Percentiles rank a stretch among this genome's conserved stretches.
phyloP scores from a whole-genome alignment of 495 filamentous ascomycete genomes.

The Aspergillus leporis region DNA sequence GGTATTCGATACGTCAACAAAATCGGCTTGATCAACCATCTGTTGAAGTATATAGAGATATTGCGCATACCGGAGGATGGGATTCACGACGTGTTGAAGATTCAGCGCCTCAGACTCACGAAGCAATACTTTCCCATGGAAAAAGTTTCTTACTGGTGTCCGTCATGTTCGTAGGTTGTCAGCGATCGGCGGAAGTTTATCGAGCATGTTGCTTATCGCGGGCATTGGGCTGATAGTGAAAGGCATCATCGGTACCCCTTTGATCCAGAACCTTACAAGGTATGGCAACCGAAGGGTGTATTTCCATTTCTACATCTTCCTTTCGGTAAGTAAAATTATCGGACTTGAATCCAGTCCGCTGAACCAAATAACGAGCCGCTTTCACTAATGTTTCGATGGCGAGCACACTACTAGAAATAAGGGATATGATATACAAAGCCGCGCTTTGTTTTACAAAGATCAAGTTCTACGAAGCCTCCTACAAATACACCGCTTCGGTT shows the following conservation, averaged over 20 bases:
- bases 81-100: neutral
- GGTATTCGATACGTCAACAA: neutral
- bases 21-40: neutral
- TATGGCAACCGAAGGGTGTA: neutral
- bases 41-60: neutral
- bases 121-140: neutral
- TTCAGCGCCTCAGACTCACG: neutral
- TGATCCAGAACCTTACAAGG: neutral
- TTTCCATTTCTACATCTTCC: neutral
- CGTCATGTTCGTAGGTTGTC: neutral
- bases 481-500: neutral
- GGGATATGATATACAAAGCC: neutral
- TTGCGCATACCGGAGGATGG: neutral
- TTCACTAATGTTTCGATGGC: neutral
- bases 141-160: neutral
- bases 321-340: neutral
- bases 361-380: neutral
- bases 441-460: neutral
- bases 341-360: neutral
- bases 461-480: neutral
- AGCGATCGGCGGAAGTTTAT: neutral
- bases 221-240: neutral
- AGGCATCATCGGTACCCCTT: neutral
- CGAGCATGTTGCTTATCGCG: neutral
- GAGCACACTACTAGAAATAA: neutral